Percentiles rank a stretch among this genome's conserved stretches.
Evolutionary conservation across 805 yeast species (phyloP).

Genomic region (Wickerhamiella dianesei): DNA sequence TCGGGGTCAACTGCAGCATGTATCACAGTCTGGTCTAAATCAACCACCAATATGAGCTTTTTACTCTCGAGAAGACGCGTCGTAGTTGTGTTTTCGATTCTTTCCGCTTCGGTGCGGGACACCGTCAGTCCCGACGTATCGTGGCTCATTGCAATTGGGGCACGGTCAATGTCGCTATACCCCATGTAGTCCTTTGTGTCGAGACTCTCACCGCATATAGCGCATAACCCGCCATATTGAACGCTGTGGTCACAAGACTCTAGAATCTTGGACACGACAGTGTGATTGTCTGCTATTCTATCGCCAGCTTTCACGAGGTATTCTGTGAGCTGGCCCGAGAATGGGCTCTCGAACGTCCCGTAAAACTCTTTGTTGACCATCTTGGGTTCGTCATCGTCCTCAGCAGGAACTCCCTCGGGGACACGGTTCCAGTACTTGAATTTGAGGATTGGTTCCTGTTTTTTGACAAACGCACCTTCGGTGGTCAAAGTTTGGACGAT

Average conservation of each 20-base stretch:
- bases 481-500: slow-evolving; percentile 37
- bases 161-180: slow-evolving; percentile 52
- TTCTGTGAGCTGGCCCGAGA: slow-evolving; percentile 50
- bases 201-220: slow-evolving; percentile 73
- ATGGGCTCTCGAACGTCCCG: slow-evolving; percentile 61
- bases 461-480: slow-evolving; percentile 34
- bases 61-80: slow-evolving; percentile 43
- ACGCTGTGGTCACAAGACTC: slow-evolving; percentile 90
- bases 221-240: slow-evolving; percentile 91
- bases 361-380: slow-evolving; percentile 27
- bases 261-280: slow-evolving; percentile 40
- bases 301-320: slow-evolving; percentile 46
- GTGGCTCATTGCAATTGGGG: slow-evolving; percentile 81
- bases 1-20: slow-evolving; percentile 98
- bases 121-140: slow-evolving; percentile 75
- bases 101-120: slow-evolving; percentile 72
- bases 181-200: slow-evolving; percentile 66
- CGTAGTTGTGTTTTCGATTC: slow-evolving; percentile 58
- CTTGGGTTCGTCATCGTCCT: slow-evolving; percentile 22
- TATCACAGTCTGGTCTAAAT: slow-evolving; percentile 91
- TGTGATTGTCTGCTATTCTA: slow-evolving; percentile 35
- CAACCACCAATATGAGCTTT: slow-evolving; percentile 82
- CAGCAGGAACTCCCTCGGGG: slow-evolving; percentile 28
- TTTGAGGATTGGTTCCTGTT: slow-evolving; percentile 42
- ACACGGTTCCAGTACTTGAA: slow-evolving; percentile 53